Evolutionary conservation across 805 yeast genomes (phyloP), one percentile per base, ranked within the genome.

Genomic region (Vanderwaltozyma yarrowii): DNA sequence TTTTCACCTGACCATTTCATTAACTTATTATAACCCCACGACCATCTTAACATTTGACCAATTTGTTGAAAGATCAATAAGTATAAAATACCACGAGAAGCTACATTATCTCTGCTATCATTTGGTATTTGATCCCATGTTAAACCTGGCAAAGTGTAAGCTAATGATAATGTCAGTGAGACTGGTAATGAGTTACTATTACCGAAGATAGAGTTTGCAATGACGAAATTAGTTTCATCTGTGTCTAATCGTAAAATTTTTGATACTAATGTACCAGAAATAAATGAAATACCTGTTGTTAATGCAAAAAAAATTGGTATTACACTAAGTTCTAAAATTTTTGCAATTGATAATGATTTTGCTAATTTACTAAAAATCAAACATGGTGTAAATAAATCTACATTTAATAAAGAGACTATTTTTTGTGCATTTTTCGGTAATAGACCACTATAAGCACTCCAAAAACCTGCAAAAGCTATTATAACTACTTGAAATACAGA

Each of bases 201-300:
- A 36, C 96, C 96, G 62, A 89, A 89, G 5, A 88, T 95, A 3
- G 92, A 86, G 94, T 89, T 89, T 3, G 96, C 97, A 16, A 92
- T 81, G 37, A 89, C 96, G 51, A 84, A 89, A 62, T 89, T 88
- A 3, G 84, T 55, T 62, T 92, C 96, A 10, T 83, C 75, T 35
- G 66, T 73, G 49, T 82, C 81, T 50, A 92, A 65, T 7, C 61
- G 52, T 45, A 87, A 56, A 32, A 76, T 45, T n/a, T 60, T 57
- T 4, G 85, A 65, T 31, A 77, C 70, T 20, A 74, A 24, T 23
- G 65, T 62, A 9, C 95, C 82, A 28, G 86, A 75, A 8, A 64
- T 20, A 49, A 65, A 79, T 1, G 96, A 78, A 14, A 86, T 78
- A 14, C 71, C 74, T 0, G 96, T 87, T n/a, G 87, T 75, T 24